phyloP scores from a whole-genome alignment of 164 flowering plant genomes.

The Echeveria elegans region DNA sequence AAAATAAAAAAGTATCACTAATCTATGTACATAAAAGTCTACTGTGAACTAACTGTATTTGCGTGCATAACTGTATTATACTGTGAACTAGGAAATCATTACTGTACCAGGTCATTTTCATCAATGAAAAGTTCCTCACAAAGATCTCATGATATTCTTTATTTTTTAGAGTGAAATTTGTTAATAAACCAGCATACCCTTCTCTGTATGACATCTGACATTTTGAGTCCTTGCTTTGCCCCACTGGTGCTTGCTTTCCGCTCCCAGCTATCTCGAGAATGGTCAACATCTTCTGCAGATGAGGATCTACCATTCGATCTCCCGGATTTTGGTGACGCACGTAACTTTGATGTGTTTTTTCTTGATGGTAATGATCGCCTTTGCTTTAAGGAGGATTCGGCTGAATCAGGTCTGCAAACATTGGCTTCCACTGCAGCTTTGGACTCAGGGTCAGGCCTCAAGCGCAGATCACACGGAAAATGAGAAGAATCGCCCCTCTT shows the following conservation, averaged over 20 bases:
- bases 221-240: constrained; percentile 30
- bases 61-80: too few relatives aligned
- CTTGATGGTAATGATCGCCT: constrained; percentile 42
- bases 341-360: constrained; percentile 45
- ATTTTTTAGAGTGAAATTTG: background rate
- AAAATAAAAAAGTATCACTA: background rate
- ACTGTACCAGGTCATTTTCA: background rate
- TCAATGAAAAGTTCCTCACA: background rate
- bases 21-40: background rate
- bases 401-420: constrained; percentile 39
- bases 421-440: constrained; percentile 30
- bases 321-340: constrained; percentile 42
- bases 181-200: constrained; percentile 39
- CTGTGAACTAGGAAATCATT: too few relatives aligned
- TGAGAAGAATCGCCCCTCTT: constrained; percentile 51
- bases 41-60: too few relatives aligned
- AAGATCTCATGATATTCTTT: background rate
- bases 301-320: constrained; percentile 33
- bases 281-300: constrained; percentile 43
- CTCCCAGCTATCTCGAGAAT: constrained; percentile 55
- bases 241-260: constrained; percentile 38
- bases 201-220: constrained; percentile 72
- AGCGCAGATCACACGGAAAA: constrained; percentile 39
- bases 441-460: constrained; percentile 38
- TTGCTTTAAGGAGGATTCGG: constrained; percentile 36